Percentiles rank a stretch among this genome's conserved stretches.
These are phyloP conservation scores for Tulasnella sp. DNA, from an alignment of 768 basidiomycete genomes.

Conservation along the genomic window DNA sequence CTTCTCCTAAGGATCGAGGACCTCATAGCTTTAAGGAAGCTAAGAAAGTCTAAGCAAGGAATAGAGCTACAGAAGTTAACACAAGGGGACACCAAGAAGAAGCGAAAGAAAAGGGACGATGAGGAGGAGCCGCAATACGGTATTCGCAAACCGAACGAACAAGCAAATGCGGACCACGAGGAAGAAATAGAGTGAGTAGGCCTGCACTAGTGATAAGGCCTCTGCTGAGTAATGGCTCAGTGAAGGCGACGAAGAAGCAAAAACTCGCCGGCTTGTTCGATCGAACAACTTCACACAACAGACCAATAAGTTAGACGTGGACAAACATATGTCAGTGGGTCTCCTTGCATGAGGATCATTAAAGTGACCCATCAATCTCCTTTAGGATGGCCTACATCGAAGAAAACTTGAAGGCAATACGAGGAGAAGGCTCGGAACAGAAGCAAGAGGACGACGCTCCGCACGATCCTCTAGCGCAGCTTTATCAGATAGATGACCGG, in stretches of 20 bases:
- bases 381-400: conserved; percentile 97
- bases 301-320: conserved; percentile 93
- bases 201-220: conserved; percentile 11
- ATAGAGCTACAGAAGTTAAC: conserved; percentile 85
- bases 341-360: background rate
- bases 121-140: conserved; percentile 35
- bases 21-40: conserved; percentile 78
- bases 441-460: conserved; percentile 47
- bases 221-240: conserved; percentile 17
- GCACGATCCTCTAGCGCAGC: conserved; percentile 74
- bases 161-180: conserved; percentile 42
- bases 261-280: conserved; percentile 72
- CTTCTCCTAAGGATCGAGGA: conserved; percentile 61
- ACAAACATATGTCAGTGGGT: conserved; percentile 89
- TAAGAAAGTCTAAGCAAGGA: conserved; percentile 72
- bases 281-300: conserved; percentile 96
- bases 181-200: conserved; percentile 59
- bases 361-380: background rate
- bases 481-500: conserved; percentile 68
- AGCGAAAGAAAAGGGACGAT: conserved; percentile 62
- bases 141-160: conserved; percentile 45
- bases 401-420: conserved; percentile 80
- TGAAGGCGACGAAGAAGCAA: conserved; percentile 62
- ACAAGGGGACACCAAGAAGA: conserved; percentile 73
- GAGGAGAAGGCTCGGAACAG: conserved; percentile 56